Percentiles rank a stretch among this genome's conserved stretches.
Evolutionary conservation across 2,329 filamentous ascomycete genomes (phyloP).

Genomic region (Sphaerulina vaccinii): DNA sequence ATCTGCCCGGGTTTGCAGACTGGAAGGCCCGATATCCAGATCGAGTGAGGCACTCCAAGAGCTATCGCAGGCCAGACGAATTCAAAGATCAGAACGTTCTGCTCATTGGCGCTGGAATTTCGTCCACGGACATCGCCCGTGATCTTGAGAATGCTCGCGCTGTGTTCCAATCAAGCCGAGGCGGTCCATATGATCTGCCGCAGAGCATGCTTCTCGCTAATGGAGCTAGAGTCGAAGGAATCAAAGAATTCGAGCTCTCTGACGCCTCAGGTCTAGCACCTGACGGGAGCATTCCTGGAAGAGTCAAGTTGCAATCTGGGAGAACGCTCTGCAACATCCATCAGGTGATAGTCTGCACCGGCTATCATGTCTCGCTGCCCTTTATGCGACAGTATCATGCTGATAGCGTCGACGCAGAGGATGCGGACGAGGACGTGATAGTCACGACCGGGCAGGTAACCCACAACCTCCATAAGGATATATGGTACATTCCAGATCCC

Average conservation of each 20-base stretch:
- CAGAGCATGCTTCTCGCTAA: conserved; percentile 54
- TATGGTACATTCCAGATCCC: conserved; percentile 69
- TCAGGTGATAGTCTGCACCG: conserved; percentile 63
- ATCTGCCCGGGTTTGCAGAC: conserved; percentile 49
- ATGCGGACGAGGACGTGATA: conserved; percentile 55
- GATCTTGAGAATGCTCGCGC: conserved; percentile 50
- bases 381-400: conserved; percentile 57
- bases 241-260: conserved; percentile 46
- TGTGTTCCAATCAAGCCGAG: conserved; percentile 58
- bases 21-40: conserved; percentile 49
- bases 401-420: conserved; percentile 43
- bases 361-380: conserved; percentile 66
- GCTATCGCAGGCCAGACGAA: conserved; percentile 47
- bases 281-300: conserved; percentile 49
- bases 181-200: conserved; percentile 61
- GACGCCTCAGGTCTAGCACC: conserved; percentile 3
- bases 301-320: conserved; percentile 55
- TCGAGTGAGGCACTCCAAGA: conserved; percentile 53
- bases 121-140: conserved; percentile 55
- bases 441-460: conserved; percentile 60
- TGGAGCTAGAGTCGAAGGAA: conserved; percentile 53
- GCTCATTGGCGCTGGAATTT: conserved; percentile 57
- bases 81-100: conserved; percentile 59
- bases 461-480: conserved; percentile 69
- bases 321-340: conserved; percentile 56